Conservation (phyloP, 345 rosid genomes). For the Eucalyptus sideroxylon region DNA sequence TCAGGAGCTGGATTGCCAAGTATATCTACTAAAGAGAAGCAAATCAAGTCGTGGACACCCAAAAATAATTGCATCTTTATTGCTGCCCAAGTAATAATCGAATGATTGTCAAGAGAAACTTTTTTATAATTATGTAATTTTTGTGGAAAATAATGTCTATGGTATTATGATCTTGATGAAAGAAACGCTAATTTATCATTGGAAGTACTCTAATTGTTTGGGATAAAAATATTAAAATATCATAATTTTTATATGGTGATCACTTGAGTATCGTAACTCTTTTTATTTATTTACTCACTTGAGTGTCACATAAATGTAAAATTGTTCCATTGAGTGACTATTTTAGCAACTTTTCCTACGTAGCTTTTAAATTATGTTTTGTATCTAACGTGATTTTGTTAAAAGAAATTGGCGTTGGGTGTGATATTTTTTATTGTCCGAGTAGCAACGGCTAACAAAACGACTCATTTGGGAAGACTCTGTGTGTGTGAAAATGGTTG, state of each 20-base stretch:
- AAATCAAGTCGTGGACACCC: background rate
- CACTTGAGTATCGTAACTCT: too few species aligned
- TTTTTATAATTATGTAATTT: background rate
- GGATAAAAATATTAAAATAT: background rate
- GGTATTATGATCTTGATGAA: background rate
- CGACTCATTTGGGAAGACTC: background rate
- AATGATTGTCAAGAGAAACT: background rate
- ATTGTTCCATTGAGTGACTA: background rate
- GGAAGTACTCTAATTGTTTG: background rate
- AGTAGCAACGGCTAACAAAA: too few species aligned
- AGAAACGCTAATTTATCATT: background rate
- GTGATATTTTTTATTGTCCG: background rate
- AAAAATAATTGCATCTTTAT: background rate
- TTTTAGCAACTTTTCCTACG: too few species aligned
- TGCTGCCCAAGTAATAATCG: background rate
- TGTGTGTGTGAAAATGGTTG: background rate
- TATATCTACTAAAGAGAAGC: background rate
- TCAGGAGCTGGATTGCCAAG: background rate
- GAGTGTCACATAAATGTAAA: background rate
- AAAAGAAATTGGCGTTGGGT: background rate
- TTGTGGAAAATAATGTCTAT: background rate
- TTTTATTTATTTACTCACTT: background rate
- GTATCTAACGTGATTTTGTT: background rate
- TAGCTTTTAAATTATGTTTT: too few species aligned
- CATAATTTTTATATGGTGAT: fast-evolving